Percentiles rank a stretch among this genome's conserved stretches.
phyloP scores from a whole-genome alignment of 2,329 filamentous ascomycete genomes.

The Penicillium sp. region DNA sequence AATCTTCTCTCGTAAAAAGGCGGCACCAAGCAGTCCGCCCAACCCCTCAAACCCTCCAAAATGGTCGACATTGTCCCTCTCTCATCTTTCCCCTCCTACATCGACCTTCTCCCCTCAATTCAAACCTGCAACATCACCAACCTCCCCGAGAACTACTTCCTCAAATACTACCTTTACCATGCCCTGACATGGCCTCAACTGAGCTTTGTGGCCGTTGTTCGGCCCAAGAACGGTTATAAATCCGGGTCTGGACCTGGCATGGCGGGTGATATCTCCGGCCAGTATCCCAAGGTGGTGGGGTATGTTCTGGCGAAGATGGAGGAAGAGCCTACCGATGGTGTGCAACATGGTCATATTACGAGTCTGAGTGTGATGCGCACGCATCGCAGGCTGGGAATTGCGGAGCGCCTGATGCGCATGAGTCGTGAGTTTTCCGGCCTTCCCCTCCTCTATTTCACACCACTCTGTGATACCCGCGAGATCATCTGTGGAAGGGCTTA shows the following conservation, averaged over 20 bases:
- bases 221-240: constrained; percentile 68
- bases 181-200: constrained; percentile 97
- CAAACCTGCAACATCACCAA: constrained; percentile 99
- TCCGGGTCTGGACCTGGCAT: constrained; percentile 43
- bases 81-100: constrained; percentile 53
- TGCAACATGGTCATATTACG: constrained; percentile 94
- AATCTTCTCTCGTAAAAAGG: not conserved
- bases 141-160: constrained; percentile 98
- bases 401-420: constrained; percentile 96
- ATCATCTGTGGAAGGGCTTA: too few relatives aligned
- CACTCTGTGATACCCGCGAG: not conserved
- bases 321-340: constrained; percentile 85
- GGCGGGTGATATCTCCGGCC: constrained; percentile 18
- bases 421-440: constrained; percentile 58
- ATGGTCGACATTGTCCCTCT: constrained; percentile 48
- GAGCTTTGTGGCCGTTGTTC: constrained; percentile 91
- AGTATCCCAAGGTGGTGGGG: constrained; percentile 95
- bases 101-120: constrained; percentile 78
- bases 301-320: constrained; percentile 99
- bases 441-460: constrained; percentile 3
- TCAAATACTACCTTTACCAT: constrained; percentile 99
- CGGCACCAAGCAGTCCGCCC: not conserved
- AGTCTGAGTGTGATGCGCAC: constrained; percentile 94
- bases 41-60: constrained; percentile 14
- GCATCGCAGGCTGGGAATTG: constrained; percentile 81